Conservation (phyloP, 805 yeast species). For the Suhomyces pyralidae region DNA sequence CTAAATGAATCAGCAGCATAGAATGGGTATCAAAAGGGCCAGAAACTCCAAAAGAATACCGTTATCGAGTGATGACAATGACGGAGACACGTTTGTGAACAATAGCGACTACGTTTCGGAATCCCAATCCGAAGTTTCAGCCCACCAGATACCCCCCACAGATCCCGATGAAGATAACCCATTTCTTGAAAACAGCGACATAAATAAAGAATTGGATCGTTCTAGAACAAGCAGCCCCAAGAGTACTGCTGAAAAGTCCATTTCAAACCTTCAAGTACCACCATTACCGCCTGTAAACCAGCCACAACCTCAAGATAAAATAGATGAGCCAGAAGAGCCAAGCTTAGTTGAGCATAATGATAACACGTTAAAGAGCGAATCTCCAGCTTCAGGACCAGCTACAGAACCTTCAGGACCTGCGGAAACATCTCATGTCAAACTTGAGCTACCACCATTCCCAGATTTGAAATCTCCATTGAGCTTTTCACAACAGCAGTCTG, state of each 20-base stretch:
- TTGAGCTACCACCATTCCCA: not conserved
- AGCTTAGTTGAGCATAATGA: not conserved
- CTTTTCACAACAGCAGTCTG: slow-evolving; percentile 29
- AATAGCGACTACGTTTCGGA: slow-evolving; percentile 31
- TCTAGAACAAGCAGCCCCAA: not conserved
- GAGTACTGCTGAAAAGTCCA: not conserved
- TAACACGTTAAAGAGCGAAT: slow-evolving; percentile 1
- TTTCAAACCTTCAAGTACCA: not conserved
- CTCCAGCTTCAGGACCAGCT: slow-evolving; percentile 1
- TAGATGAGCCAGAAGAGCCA: not conserved
- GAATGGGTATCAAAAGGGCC: slow-evolving; percentile 10
- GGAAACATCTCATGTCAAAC: not conserved
- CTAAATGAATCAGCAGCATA: not conserved
- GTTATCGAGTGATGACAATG: slow-evolving; percentile 17
- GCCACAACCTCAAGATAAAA: not conserved
- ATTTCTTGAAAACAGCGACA: not conserved
- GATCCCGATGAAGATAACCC: not conserved
- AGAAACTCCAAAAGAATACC: slow-evolving; percentile 10
- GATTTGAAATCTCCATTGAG: slow-evolving; percentile 15
- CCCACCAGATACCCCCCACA: not conserved
- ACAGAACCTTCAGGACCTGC: not conserved
- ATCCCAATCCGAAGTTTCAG: not conserved
- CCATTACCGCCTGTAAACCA: not conserved
- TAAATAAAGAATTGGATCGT: not conserved
- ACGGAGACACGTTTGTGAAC: slow-evolving; percentile 31